Conservation (phyloP, 768 basidiomycete genomes). For the Mycena albidolilacea region DNA sequence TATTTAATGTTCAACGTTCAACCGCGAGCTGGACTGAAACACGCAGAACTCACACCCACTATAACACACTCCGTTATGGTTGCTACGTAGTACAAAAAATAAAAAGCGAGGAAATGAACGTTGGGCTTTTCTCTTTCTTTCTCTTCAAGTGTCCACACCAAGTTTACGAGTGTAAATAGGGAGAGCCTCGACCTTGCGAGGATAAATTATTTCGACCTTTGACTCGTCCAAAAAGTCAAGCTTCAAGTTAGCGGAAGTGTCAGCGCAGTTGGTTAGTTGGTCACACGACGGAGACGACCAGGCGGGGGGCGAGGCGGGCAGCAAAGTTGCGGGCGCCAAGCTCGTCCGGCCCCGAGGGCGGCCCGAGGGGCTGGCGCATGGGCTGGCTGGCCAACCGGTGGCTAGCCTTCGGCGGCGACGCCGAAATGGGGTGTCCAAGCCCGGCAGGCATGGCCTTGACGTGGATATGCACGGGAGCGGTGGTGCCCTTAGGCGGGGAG, state of each 20-base stretch:
- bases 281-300: constrained; percentile 14
- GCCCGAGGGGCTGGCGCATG: constrained; percentile 89
- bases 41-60: neutral
- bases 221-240: neutral
- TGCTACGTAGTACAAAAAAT: constrained; percentile 15
- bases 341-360: constrained; percentile 89
- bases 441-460: constrained; percentile 88
- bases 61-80: constrained; percentile 8
- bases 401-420: constrained; percentile 54
- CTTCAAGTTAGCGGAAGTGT: neutral
- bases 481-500: constrained; percentile 84
- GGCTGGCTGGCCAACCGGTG: constrained; percentile 79
- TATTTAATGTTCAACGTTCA: constrained; percentile 24
- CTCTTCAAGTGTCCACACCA: constrained; percentile 32
- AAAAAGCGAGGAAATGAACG: constrained; percentile 27
- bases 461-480: constrained; percentile 36
- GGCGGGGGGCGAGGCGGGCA: constrained; percentile 64
- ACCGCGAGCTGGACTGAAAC: constrained; percentile 1
- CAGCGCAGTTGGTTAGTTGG: neutral
- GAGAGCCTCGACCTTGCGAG: constrained; percentile 39
- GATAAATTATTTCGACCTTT: constrained; percentile 37
- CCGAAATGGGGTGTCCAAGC: constrained; percentile 73
- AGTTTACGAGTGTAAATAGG: constrained; percentile 21
- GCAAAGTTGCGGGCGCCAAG: constrained; percentile 94
- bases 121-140: constrained; percentile 7